Evolutionary conservation across 768 basidiomycete genomes (phyloP).

Genomic region (Kwoniella dejecticola): DNA sequence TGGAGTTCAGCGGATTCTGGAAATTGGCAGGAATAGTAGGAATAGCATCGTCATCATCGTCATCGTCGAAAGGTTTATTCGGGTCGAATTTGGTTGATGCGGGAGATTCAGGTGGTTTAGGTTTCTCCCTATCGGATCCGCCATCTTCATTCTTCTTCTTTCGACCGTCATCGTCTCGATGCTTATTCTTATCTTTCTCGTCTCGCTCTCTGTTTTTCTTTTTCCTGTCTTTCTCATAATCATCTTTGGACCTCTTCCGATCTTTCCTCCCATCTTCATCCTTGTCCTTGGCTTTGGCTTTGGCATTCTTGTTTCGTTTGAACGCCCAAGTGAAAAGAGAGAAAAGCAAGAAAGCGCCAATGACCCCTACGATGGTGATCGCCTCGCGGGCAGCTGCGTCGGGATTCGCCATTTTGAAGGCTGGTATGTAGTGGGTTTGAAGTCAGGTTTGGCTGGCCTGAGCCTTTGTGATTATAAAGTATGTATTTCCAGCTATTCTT

Average conservation of each 20-base stretch:
- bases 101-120: not conserved
- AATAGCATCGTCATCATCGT: not conserved
- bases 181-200: not conserved
- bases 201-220: conserved; percentile 9
- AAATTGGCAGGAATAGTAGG: too few species aligned
- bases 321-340: conserved; percentile 57
- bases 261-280: conserved; percentile 12
- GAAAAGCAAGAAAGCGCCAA: conserved; percentile 59
- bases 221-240: not conserved
- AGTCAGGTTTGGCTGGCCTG: conserved; percentile 5
- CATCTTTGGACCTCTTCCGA: conserved; percentile 1
- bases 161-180: not conserved
- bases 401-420: conserved; percentile 16
- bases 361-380: conserved; percentile 65
- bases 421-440: not conserved
- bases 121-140: not conserved
- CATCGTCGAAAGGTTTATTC: conserved; percentile 1
- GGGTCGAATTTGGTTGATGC: not conserved
- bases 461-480: not conserved
- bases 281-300: not conserved
- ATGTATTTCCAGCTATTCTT: not conserved
- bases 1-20: too few species aligned
- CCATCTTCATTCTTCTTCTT: conserved; percentile 3
- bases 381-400: conserved; percentile 20
- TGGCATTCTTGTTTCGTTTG: not conserved